Evolutionary conservation across 1,284 basidiomycete species (phyloP), one percentile per base, ranked within the genome.

Genomic region (Cutaneotrichosporon mucoides): DNA sequence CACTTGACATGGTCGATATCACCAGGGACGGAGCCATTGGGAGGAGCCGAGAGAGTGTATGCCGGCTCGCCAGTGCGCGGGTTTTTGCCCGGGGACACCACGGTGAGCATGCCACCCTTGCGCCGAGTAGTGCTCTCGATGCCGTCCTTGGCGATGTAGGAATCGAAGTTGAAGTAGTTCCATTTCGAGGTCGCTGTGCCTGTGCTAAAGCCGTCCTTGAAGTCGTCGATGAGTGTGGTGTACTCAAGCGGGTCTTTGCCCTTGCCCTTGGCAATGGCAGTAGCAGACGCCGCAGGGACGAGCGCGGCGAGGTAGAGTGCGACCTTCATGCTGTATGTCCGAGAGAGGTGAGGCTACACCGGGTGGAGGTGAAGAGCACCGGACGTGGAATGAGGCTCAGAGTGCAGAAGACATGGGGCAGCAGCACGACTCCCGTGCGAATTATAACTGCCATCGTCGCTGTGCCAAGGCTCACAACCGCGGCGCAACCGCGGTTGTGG

Each of bases 1-100:
- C 53, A 59, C 49, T 59, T 59, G 36, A 55, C 48, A 13, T 55
- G 58, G 15, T 59, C 58, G 16, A 59, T 40, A 49, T 59, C 58
- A 11, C 57, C 48, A 0, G 42, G 47, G 7, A 49, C 15, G 10
- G 33, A 5, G 11, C 13, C 40, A 9, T 43, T n/a, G 3, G 48
- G 50, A 7, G 35, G 35, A 3, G 44, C 49, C 1, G 37, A 42
- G 37, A 51, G 48, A 0, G 58, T 55, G 53, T 24, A 59, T 4
- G 44, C 49, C 8, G 57, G 57, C 16, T 37, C 7, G 12, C 57
- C 55, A 4, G 33, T 33, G 11, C 7, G 15, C 3, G 50, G 10
- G 34, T 35, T 36, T 34, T 4, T 53, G 0, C 45, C 57, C 13
- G 47, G 40, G 1, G 49, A 11, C 3, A 10, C 11, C 16, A 57